Evolutionary conservation across 345 rosid genomes (phyloP).

Genomic region (Citrus mangshanensis): DNA sequence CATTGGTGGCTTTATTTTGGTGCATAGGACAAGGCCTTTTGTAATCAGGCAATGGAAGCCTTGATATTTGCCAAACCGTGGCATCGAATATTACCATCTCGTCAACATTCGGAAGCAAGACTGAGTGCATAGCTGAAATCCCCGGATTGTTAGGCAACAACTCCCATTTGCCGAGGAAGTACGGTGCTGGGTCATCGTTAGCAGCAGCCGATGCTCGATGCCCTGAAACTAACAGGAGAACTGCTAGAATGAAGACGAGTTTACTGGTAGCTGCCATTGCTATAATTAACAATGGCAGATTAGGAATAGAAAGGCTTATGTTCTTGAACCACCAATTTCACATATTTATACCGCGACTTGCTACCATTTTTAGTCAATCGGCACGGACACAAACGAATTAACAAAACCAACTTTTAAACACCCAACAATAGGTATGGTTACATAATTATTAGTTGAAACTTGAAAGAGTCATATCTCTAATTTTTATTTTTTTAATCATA

Average conservation of each 20-base stretch:
- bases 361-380: neutral
- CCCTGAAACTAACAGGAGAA: neutral
- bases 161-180: constrained; percentile 59
- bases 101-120: constrained; percentile 62
- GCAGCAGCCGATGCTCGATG: neutral
- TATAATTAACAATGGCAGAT: neutral
- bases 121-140: constrained; percentile 80
- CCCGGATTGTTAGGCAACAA: constrained; percentile 54
- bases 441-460: too few species aligned
- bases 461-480: too few species aligned
- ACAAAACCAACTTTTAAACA: neutral
- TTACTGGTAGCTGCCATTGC: neutral
- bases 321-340: neutral
- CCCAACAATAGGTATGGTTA: neutral
- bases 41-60: constrained; percentile 23
- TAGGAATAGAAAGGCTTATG: neutral
- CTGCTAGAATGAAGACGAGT: neutral
- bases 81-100: constrained; percentile 36
- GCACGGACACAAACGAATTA: neutral
- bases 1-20: neutral
- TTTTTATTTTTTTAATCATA: too few species aligned
- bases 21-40: constrained; percentile 28
- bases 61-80: constrained; percentile 41
- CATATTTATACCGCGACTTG: neutral
- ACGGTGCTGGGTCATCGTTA: neutral